These are phyloP conservation scores for Nemania abortiva DNA, from an alignment of 2,329 filamentous ascomycete genomes.

Conservation along the genomic window DNA sequence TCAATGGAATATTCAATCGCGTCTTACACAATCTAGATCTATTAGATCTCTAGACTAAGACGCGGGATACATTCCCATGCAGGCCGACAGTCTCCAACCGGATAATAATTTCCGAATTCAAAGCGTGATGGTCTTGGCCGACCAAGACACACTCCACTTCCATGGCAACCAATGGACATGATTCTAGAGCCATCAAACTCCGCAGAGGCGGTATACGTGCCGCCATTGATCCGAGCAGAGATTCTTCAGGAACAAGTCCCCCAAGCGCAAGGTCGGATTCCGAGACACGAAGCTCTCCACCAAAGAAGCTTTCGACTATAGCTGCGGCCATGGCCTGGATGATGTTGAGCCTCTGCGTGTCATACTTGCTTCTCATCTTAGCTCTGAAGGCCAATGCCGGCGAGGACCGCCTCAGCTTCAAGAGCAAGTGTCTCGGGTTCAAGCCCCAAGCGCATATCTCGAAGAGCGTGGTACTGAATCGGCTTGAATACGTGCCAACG, in stretches of 20 bases:
- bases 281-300: neutral
- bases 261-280: neutral
- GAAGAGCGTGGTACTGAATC: constrained; percentile 37
- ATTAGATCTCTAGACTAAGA: neutral
- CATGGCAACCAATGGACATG: constrained; percentile 5
- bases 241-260: neutral
- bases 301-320: neutral
- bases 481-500: constrained; percentile 39
- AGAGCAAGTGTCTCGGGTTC: constrained; percentile 37
- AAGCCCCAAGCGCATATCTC: constrained; percentile 19
- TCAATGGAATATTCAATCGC: too few relatives aligned
- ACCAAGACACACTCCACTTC: constrained; percentile 5
- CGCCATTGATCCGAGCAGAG: neutral
- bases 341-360: neutral
- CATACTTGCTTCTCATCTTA: constrained; percentile 2
- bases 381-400: neutral
- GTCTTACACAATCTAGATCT: neutral
- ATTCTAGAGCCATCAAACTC: neutral
- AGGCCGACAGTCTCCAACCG: neutral
- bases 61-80: neutral
- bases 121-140: neutral
- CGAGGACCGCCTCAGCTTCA: constrained; percentile 12
- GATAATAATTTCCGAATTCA: neutral
- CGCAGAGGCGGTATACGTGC: neutral
- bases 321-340: constrained; percentile 12